A percentile compares a stretch with the other conserved stretches of the same genome.
Conservation (phyloP, 495 filamentous ascomycete species). For the Aspergillus steynii region DNA sequence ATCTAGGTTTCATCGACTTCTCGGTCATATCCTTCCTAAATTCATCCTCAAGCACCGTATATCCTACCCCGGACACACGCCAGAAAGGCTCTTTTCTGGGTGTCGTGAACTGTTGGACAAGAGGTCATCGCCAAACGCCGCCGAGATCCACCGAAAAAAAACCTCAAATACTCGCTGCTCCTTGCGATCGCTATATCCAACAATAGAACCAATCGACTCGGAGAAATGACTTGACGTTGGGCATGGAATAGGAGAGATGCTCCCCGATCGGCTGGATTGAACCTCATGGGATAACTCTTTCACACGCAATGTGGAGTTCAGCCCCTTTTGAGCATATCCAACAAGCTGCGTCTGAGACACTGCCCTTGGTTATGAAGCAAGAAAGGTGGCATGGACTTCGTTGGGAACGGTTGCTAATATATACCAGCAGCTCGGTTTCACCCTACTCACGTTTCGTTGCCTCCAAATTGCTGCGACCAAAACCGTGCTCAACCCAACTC, state of each 20-base stretch:
- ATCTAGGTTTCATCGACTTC: background rate
- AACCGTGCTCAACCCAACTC: background rate
- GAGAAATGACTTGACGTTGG: background rate
- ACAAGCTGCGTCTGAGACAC: background rate
- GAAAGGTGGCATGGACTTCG: background rate
- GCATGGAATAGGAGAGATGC: background rate
- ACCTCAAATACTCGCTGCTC: background rate
- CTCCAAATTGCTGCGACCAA: background rate
- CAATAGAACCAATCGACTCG: background rate
- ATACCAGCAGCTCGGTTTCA: background rate
- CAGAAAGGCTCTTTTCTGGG: background rate
- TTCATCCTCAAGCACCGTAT: background rate
- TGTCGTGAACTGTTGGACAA: background rate
- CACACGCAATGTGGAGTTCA: background rate
- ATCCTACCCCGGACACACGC: background rate
- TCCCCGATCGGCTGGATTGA: background rate
- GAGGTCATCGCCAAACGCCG: background rate
- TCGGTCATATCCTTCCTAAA: background rate
- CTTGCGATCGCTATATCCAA: background rate
- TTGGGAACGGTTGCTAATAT: background rate
- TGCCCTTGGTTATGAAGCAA: background rate
- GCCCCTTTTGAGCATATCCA: background rate
- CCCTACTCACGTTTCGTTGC: background rate
- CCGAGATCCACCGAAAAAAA: background rate
- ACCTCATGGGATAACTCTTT: background rate